Conservation (phyloP, 163 green algal genomes). For the Scenedesmus sp. region DNA sequence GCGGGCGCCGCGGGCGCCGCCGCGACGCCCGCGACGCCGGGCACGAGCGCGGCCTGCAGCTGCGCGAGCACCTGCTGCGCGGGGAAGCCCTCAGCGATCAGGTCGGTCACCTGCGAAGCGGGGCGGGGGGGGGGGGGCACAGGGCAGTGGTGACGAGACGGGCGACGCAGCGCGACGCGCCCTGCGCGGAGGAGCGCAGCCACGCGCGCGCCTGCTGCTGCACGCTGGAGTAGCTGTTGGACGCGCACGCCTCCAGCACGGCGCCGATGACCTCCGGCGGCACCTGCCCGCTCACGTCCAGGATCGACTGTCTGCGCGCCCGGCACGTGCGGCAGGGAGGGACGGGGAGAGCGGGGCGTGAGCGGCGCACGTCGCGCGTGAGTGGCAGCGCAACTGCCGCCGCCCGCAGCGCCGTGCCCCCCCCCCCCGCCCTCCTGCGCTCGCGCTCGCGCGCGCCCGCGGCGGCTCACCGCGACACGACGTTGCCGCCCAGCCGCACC, state of each 20-base stretch:
- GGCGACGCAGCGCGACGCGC: too few species aligned
- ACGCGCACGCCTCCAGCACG: conserved; percentile 65
- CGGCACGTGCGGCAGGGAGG: conserved; percentile 49
- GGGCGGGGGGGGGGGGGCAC: too few species aligned
- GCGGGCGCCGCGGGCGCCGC: background rate
- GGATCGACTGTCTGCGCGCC: conserved; percentile 61
- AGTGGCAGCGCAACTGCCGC: background rate
- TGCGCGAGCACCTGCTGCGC: conserved; percentile 87
- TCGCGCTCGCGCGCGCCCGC: too few species aligned
- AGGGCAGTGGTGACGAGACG: too few species aligned
- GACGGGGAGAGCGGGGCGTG: too few species aligned
- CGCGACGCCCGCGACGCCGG: background rate
- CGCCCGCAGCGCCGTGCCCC: background rate
- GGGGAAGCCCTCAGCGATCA: conserved; percentile 87
- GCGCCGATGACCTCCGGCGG: conserved; percentile 61
- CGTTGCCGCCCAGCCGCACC: conserved; percentile 58
- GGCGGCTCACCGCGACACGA: conserved; percentile 52
- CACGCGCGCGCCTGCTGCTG: conserved; percentile 50
- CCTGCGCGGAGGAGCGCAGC: too few species aligned
- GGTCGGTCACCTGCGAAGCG: conserved; percentile 69
- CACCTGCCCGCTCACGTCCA: conserved; percentile 86
- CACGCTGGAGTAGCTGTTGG: conserved; percentile 54
- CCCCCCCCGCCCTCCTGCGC: too few species aligned
- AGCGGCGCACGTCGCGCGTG: background rate
- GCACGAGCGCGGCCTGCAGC: conserved; percentile 66